Conservation (phyloP, 805 yeast species). For the Hanseniaspora clermontiae region DNA sequence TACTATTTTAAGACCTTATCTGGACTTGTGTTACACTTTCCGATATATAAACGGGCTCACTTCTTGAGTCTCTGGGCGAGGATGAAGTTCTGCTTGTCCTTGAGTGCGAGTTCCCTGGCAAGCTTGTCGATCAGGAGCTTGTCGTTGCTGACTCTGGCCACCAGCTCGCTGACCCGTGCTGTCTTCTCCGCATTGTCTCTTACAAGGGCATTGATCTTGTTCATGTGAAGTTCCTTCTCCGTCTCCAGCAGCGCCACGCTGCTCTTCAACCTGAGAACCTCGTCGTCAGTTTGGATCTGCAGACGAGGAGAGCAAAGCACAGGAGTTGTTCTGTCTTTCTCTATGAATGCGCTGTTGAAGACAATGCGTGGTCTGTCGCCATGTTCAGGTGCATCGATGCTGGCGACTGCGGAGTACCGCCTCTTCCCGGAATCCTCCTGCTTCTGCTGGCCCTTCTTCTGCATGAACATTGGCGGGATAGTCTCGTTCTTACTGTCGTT, state of each 20-base stretch:
- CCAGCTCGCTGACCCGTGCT: neutral
- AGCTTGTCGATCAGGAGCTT: neutral
- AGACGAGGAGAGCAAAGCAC: neutral
- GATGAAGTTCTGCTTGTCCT: slow-evolving; percentile 7
- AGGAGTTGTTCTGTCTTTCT: neutral
- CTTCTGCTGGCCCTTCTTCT: neutral
- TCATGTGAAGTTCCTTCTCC: neutral
- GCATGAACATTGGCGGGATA: slow-evolving; percentile 13
- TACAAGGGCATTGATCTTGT: neutral
- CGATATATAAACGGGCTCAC: neutral
- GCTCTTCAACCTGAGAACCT: neutral
- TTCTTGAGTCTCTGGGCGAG: slow-evolving; percentile 6
- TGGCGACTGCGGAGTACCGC: too few species aligned
- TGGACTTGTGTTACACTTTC: neutral
- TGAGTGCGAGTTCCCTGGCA: neutral
- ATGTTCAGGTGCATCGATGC: too few species aligned
- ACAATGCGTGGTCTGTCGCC: too few species aligned
- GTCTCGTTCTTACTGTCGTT: slow-evolving; percentile 3
- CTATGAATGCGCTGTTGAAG: neutral
- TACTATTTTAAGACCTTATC: neutral
- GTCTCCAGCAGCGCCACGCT: neutral
- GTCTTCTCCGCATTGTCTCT: neutral
- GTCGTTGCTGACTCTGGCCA: neutral
- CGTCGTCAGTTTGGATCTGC: neutral
- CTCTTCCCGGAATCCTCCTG: too few species aligned